These are phyloP conservation scores for Plicaturopsis crispa DNA, from an alignment of 768 basidiomycete genomes.

Conservation along the genomic window DNA sequence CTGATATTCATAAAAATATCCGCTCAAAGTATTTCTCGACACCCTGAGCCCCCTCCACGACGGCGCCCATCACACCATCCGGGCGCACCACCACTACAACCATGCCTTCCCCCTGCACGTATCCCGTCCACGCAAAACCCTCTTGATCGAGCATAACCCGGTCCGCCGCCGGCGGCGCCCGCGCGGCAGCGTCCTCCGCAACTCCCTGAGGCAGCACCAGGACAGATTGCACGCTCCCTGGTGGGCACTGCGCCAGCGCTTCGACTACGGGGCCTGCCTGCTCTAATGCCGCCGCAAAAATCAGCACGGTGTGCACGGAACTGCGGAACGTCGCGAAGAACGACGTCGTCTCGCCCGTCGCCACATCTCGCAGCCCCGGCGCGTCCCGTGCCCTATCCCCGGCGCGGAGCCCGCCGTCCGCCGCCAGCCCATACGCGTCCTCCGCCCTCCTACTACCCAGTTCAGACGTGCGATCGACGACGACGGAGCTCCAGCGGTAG, in stretches of 20 bases:
- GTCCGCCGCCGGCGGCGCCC: background rate
- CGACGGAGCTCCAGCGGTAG: constrained; percentile 12
- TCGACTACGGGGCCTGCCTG: constrained; percentile 3
- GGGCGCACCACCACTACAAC: constrained; percentile 18
- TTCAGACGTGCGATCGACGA: constrained; percentile 13
- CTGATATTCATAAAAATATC: background rate
- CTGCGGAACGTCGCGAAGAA: constrained; percentile 18
- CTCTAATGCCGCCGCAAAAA: constrained; percentile 14
- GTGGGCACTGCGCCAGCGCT: constrained; percentile 5
- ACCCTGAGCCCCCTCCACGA: constrained; percentile 4
- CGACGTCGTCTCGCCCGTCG: constrained; percentile 3
- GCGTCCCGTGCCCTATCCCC: constrained; percentile 26
- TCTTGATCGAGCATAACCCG: constrained; percentile 10
- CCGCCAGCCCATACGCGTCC: constrained; percentile 2
- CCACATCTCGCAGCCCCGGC: constrained; percentile 4
- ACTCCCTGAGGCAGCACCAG: constrained; percentile 10
- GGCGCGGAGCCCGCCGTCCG: constrained; percentile 10
- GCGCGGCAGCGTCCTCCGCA: too few species aligned
- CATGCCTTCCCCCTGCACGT: constrained; percentile 10
- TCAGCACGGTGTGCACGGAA: constrained; percentile 18
- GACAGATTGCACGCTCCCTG: constrained; percentile 3
- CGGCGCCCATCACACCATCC: constrained; percentile 17
- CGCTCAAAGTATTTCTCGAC: constrained; percentile 8
- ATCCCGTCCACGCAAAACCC: constrained; percentile 14
- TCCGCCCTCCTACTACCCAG: constrained; percentile 1